Percentiles rank a stretch among this genome's conserved stretches.
These are phyloP conservation scores for Linnemannia exigua DNA, from an alignment of 192 early-diverging fungal species.

Conservation along the genomic window DNA sequence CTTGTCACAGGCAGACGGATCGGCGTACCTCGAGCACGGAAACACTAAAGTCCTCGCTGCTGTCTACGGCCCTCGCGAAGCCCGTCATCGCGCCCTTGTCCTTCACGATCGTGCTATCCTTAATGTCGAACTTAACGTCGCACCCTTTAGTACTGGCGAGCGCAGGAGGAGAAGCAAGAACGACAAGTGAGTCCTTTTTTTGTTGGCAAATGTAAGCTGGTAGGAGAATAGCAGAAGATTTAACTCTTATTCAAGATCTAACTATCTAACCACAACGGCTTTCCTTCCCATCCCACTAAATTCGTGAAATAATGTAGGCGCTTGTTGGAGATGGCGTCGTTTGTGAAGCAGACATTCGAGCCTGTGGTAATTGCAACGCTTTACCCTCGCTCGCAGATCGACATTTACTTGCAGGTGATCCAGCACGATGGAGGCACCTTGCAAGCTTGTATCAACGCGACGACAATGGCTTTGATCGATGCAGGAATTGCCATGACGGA, in stretches of 20 bases:
- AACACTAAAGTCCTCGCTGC: constrained; percentile 94
- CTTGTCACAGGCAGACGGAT: constrained; percentile 90
- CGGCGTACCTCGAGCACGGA: constrained; percentile 95
- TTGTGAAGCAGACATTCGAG: constrained; percentile 94
- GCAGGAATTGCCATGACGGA: constrained; percentile 88
- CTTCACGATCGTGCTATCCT: constrained; percentile 83
- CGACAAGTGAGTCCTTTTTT: constrained; percentile 78
- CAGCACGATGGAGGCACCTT: constrained; percentile 93
- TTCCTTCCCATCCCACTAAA: not conserved
- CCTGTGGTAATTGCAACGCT: constrained; percentile 80
- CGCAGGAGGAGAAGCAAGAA: constrained; percentile 85
- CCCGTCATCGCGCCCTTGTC: constrained; percentile 67
- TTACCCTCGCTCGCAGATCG: constrained; percentile 93
- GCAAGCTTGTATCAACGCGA: constrained; percentile 86
- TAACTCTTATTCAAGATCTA: not conserved
- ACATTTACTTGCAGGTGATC: constrained; percentile 92
- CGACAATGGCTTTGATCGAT: constrained; percentile 86
- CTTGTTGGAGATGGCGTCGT: constrained; percentile 86
- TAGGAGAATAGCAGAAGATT: not conserved
- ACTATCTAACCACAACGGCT: not conserved
- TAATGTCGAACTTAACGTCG: constrained; percentile 92
- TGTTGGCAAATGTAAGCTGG: not conserved
- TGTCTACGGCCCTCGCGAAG: constrained; percentile 95
- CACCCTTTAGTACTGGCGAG: constrained; percentile 92
- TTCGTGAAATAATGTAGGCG: constrained; percentile 62